A percentile compares a stretch with the other conserved stretches of the same genome.
phyloP scores from a whole-genome alignment of 2,329 filamentous ascomycete genomes.

The Westerdykella aurantiaca region DNA sequence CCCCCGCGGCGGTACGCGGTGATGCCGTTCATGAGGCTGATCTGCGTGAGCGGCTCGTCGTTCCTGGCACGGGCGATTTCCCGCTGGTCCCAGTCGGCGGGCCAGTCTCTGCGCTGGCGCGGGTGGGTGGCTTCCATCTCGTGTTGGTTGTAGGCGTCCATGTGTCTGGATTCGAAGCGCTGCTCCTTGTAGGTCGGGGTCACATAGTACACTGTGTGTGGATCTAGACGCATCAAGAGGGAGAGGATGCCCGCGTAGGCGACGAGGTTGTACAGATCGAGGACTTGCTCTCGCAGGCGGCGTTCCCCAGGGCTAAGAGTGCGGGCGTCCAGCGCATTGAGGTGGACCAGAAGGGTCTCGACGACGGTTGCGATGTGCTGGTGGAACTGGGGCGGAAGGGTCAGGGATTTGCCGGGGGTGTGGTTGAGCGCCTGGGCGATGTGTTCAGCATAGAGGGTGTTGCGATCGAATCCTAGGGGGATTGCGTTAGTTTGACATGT shows the following conservation, averaged over 20 bases:
- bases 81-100: conserved; percentile 1
- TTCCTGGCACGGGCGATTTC: conserved; percentile 9
- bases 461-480: conserved; percentile 16
- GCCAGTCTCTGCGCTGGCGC: conserved; percentile 2
- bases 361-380: conserved; percentile 16
- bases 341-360: conserved; percentile 15
- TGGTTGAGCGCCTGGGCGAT: conserved; percentile 4
- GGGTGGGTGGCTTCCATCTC: conserved; percentile 10
- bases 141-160: conserved; percentile 18
- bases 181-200: conserved; percentile 24
- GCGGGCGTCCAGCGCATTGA: conserved; percentile 10
- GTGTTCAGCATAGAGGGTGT: conserved; percentile 6
- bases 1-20: conserved; percentile 23
- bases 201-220: conserved; percentile 25
- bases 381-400: conserved; percentile 19
- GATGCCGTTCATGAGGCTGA: conserved; percentile 17
- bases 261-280: conserved; percentile 10
- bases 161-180: conserved; percentile 6
- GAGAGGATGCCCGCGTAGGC: conserved; percentile 17
- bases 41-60: conserved; percentile 17
- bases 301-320: too few relatives aligned
- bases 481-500: neutral
- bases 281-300: too few relatives aligned
- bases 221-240: conserved; percentile 21
- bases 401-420: neutral